Evolutionary conservation across 805 yeast genomes (phyloP), one percentile per base, ranked within the genome.

Genomic region (Kuraishia molischiana): DNA sequence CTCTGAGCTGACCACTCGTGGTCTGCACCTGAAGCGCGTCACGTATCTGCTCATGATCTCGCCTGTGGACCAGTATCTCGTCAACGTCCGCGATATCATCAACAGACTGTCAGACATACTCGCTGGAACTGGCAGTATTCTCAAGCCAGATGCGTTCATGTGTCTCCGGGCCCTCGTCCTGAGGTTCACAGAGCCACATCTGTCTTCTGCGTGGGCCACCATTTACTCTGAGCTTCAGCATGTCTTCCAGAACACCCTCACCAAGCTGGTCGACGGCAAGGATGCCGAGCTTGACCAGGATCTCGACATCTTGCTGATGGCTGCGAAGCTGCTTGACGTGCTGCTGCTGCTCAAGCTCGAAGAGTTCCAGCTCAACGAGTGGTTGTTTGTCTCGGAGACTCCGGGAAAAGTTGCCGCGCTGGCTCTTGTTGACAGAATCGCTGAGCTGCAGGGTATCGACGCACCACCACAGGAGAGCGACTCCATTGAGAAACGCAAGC

Each of bases 381-480:
- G 97, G 97, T 62, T 92, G 2, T 92, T 86, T 51, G 72, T 90
- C 9, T 68, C 78, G 20, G 85, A 82, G 47, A 77, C 53, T 3
- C 42, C 54, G 1, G 42, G 47, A 1, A 38, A 40, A 13, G 35
- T 47, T 26, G 52, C 57, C 6, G 62, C 72, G 0, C 45, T 70
- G 11, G 56, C 59, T 22, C 47, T 72, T 14, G 52, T 59, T 30
- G 67, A 58, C 32, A 50, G 49, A 39, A 46, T 59, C 4, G 43
- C 56, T 15, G 46, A 47, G 46, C 26, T 61, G 57, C 33, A 52
- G 44, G 35, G 58, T 36, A 32, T 53, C 29, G 24, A 36, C 11
- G 31, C 28, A 24, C n/a, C 19, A 2, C 15, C 35, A 11, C 17
- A n/a, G 19, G 20, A 33, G 3, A 14, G n/a, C 15, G 24, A 19